Percentiles rank a stretch among this genome's conserved stretches.
Conservation (phyloP, 1,284 basidiomycete species). For the Puccinia triticina region DNA sequence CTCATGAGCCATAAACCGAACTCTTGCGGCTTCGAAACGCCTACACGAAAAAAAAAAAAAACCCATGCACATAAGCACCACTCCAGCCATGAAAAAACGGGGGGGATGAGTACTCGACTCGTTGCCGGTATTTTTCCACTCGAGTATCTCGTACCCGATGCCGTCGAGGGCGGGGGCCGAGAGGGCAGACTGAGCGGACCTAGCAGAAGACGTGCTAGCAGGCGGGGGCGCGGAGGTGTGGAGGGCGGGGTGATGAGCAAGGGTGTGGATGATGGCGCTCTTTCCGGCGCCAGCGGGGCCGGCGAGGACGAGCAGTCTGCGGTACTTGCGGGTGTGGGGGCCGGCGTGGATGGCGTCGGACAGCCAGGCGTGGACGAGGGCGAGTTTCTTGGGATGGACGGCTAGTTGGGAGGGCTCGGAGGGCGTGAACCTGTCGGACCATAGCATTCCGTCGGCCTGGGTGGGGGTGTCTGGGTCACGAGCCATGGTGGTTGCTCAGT, state of each 20-base stretch:
- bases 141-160: slow-evolving; percentile 42
- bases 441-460: background rate
- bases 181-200: background rate
- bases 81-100: background rate
- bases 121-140: slow-evolving; percentile 32
- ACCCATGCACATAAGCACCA: background rate
- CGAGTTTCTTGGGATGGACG: slow-evolving; percentile 40
- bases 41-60: background rate
- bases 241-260: background rate
- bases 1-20: slow-evolving; percentile 42
- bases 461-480: background rate
- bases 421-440: slow-evolving; percentile 36
- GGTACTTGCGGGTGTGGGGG: slow-evolving; percentile 31
- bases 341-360: slow-evolving; percentile 31
- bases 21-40: slow-evolving; percentile 10
- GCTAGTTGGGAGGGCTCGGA: slow-evolving; percentile 25
- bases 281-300: slow-evolving; percentile 42
- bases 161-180: background rate
- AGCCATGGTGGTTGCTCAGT: background rate
- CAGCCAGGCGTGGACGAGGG: slow-evolving; percentile 30
- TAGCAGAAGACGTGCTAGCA: background rate
- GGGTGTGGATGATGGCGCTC: slow-evolving; percentile 33
- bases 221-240: background rate
- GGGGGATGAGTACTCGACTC: slow-evolving; percentile 7
- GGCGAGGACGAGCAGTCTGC: slow-evolving; percentile 26